Percentiles rank a stretch among this genome's conserved stretches.
Conservation (phyloP, 345 rosid genomes). For the Stellera chamaejasme region DNA sequence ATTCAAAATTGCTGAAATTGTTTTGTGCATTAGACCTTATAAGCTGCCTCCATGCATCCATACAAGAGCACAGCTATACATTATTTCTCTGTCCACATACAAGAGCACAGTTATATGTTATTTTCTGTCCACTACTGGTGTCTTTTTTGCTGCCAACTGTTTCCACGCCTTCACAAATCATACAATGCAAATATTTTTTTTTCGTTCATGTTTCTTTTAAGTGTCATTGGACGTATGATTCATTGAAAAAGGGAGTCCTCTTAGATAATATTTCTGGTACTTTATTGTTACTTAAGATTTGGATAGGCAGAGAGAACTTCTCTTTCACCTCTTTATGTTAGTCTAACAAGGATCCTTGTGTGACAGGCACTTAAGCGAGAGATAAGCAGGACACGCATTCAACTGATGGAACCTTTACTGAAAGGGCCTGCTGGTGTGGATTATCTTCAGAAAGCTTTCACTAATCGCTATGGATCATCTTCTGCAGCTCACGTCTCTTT, state of each 20-base stretch:
- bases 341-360: background rate
- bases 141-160: too few species aligned
- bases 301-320: background rate
- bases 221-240: too few species aligned
- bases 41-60: too few species aligned
- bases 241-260: too few species aligned
- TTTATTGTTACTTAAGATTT: background rate
- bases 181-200: too few species aligned
- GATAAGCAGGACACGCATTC: slow-evolving; percentile 66
- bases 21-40: background rate
- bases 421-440: slow-evolving; percentile 81
- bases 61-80: too few species aligned
- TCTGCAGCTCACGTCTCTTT: slow-evolving; percentile 42
- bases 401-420: slow-evolving; percentile 67
- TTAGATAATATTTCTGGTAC: background rate
- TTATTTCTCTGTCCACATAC: too few species aligned
- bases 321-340: background rate
- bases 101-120: too few species aligned
- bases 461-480: slow-evolving; percentile 44
- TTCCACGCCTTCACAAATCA: too few species aligned
- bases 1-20: background rate
- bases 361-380: slow-evolving; percentile 60
- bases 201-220: too few species aligned
- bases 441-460: slow-evolving; percentile 59
- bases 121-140: too few species aligned